Evolutionary conservation across 495 filamentous ascomycete genomes (phyloP).

Genomic region (Penicillium cataractarum): DNA sequence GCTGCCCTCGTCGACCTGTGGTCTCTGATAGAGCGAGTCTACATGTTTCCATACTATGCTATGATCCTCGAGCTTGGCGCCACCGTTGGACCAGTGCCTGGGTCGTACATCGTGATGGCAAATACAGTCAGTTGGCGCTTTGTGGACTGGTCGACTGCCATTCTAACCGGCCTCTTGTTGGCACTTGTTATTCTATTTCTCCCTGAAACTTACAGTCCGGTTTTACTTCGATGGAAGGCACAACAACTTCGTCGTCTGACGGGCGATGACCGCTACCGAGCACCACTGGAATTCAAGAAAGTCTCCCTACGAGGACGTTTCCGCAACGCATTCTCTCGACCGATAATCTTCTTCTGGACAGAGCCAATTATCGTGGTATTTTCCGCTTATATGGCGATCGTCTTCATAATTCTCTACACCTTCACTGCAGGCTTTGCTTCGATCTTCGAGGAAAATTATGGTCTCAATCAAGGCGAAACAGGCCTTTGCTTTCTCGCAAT

Average conservation of each 20-base stretch:
- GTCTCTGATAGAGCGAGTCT: slow-evolving; percentile 45
- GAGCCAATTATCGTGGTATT: slow-evolving; percentile 52
- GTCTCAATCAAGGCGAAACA: slow-evolving; percentile 47
- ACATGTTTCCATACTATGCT: slow-evolving; percentile 45
- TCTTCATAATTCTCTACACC: slow-evolving; percentile 64
- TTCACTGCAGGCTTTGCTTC: slow-evolving; percentile 62
- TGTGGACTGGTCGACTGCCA: slow-evolving; percentile 49
- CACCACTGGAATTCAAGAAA: slow-evolving; percentile 42
- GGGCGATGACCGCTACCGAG: slow-evolving; percentile 31
- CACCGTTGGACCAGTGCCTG: slow-evolving; percentile 47
- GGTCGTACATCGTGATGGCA: slow-evolving; percentile 38
- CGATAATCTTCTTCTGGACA: slow-evolving; percentile 36
- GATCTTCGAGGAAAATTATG: slow-evolving; percentile 58
- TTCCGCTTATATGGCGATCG: slow-evolving; percentile 53
- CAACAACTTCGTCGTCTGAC: slow-evolving; percentile 48
- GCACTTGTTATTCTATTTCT: slow-evolving; percentile 41
- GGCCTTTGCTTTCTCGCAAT: slow-evolving; percentile 60
- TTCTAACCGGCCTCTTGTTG: slow-evolving; percentile 40
- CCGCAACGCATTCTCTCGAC: slow-evolving; percentile 39
- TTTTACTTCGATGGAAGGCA: slow-evolving; percentile 51
- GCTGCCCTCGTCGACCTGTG: slow-evolving; percentile 45
- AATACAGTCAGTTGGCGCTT: slow-evolving; percentile 41
- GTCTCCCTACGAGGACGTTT: slow-evolving; percentile 34
- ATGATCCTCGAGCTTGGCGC: slow-evolving; percentile 49
- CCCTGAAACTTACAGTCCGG: slow-evolving; percentile 52